Evolutionary conservation across 2,329 filamentous ascomycete genomes (phyloP).

Genomic region (Nigrospora oryzae): DNA sequence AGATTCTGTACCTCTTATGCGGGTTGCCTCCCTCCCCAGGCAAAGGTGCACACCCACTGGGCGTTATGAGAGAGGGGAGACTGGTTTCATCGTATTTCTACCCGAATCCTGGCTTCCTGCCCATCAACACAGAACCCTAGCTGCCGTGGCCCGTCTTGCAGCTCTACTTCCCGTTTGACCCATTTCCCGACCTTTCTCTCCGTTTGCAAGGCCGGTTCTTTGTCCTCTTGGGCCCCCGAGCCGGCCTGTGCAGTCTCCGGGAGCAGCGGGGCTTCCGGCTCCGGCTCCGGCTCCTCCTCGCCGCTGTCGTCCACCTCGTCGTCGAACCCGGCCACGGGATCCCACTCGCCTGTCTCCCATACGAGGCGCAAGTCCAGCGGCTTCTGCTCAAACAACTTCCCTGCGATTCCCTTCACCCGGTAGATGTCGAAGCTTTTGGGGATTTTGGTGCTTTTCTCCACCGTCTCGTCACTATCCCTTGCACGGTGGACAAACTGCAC

Average conservation of each 20-base stretch:
- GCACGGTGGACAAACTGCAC: slow-evolving; percentile 42
- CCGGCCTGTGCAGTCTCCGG: neutral
- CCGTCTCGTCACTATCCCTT: slow-evolving; percentile 3
- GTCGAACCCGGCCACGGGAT: slow-evolving; percentile 61
- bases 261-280: slow-evolving; percentile 19
- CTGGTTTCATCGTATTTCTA: slow-evolving; percentile 37
- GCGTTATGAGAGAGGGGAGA: too few species aligned
- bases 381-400: slow-evolving; percentile 55
- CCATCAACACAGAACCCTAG: slow-evolving; percentile 80
- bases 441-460: slow-evolving; percentile 39
- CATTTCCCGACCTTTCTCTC: slow-evolving; percentile 45
- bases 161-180: slow-evolving; percentile 70
- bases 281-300: slow-evolving; percentile 28
- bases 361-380: slow-evolving; percentile 61
- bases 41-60: too few species aligned
- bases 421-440: slow-evolving; percentile 77
- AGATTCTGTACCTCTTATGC: too few species aligned
- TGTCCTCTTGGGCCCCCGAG: slow-evolving; percentile 6
- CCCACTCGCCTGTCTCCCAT: slow-evolving; percentile 89
- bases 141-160: slow-evolving; percentile 71
- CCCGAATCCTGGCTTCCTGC: slow-evolving; percentile 58
- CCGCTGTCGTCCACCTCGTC: slow-evolving; percentile 47
- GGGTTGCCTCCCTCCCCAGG: too few species aligned
- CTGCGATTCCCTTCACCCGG: slow-evolving; percentile 69
- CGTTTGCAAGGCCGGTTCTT: slow-evolving; percentile 10